A percentile compares a stretch with the other conserved stretches of the same genome.
phyloP scores from a whole-genome alignment of 2,329 filamentous ascomycete genomes.

The Sclerotinia spermophila region DNA sequence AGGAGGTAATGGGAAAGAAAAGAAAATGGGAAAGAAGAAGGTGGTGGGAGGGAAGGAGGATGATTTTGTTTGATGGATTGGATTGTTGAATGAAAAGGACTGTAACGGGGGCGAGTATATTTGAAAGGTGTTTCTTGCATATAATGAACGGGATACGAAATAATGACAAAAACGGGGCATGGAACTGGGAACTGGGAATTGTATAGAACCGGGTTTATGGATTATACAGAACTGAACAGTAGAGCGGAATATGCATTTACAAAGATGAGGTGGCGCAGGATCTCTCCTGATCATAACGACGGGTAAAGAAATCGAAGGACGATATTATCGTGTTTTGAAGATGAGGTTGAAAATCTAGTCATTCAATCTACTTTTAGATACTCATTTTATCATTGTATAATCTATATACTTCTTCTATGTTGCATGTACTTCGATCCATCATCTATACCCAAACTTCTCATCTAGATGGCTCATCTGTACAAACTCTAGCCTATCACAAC shows the following conservation, averaged over 20 bases:
- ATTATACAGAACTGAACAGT: not conserved
- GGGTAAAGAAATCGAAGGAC: too few relatives aligned
- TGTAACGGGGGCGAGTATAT: not conserved
- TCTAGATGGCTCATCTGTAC: not conserved
- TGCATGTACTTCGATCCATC: not conserved
- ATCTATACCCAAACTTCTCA: not conserved
- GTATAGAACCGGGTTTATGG: not conserved
- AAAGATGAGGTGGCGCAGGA: not conserved
- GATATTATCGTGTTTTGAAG: too few relatives aligned
- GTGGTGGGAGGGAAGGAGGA: not conserved
- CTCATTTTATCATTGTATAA: too few relatives aligned
- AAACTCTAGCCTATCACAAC: not conserved
- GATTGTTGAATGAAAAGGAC: not conserved
- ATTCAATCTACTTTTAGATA: too few relatives aligned
- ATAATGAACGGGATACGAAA: not conserved
- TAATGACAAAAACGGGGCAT: not conserved
- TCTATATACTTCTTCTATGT: not conserved
- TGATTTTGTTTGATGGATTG: not conserved
- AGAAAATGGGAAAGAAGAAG: not conserved
- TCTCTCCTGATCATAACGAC: not conserved
- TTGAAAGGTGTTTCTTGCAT: not conserved
- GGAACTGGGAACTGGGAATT: not conserved
- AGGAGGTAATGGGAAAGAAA: not conserved
- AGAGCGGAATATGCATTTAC: not conserved
- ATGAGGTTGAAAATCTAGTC: too few relatives aligned